Conservation (phyloP, 139 green algal species). For the Tetradesmus obliquus region DNA sequence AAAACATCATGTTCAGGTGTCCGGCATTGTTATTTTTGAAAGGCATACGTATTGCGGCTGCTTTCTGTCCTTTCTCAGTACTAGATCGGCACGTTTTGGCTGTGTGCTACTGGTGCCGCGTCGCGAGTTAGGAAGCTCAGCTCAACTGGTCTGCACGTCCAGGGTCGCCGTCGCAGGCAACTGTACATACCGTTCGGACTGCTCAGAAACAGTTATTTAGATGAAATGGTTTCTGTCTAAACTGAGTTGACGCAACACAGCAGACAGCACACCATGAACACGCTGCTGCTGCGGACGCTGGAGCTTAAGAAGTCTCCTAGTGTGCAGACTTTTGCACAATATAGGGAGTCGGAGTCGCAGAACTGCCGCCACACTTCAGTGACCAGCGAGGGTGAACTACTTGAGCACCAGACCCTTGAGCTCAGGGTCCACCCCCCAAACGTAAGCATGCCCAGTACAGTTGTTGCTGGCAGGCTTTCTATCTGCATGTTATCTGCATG, state of each 20-base stretch:
- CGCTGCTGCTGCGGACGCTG: constrained; percentile 37
- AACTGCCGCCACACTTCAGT: constrained; percentile 42
- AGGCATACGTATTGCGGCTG: no score
- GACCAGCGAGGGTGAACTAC: constrained; percentile 47
- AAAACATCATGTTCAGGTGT: no score
- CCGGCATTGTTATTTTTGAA: no score
- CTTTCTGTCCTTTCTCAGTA: no score
- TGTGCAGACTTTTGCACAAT: constrained; percentile 46
- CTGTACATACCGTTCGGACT: not conserved
- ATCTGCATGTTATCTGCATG: not conserved
- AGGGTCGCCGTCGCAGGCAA: not conserved
- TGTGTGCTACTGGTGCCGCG: not conserved
- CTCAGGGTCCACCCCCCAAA: constrained; percentile 72
- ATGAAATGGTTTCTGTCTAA: not conserved
- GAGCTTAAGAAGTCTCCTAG: constrained; percentile 44
- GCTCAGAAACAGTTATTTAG: no score
- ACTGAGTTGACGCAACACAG: not conserved
- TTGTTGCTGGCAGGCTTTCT: not conserved
- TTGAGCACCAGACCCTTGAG: constrained; percentile 50
- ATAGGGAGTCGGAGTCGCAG: constrained; percentile 45
- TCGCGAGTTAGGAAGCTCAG: not conserved
- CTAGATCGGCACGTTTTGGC: not conserved
- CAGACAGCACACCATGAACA: constrained; percentile 31
- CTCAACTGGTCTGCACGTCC: not conserved
- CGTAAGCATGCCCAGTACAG: constrained; percentile 56